Conservation (phyloP, 2,329 filamentous ascomycete genomes). For the Arthroderma uncinatum region DNA sequence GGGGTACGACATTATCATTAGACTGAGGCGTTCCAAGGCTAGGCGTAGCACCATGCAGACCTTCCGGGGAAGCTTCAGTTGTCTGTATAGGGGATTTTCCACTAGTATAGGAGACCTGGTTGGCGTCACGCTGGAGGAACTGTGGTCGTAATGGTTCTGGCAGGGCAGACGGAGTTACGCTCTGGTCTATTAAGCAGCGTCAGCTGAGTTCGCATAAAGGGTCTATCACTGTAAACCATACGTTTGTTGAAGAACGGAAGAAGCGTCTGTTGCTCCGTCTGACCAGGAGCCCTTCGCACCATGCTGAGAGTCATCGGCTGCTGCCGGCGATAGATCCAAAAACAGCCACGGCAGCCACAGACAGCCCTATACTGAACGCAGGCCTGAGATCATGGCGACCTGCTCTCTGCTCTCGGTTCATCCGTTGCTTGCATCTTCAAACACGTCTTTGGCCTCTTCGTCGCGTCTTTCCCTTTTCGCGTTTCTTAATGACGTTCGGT, state of each 20-base stretch:
- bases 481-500: background rate
- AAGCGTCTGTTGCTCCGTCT: conserved; percentile 28
- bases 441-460: no score
- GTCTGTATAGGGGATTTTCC: background rate
- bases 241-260: conserved; percentile 35
- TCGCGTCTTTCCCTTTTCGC: background rate
- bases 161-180: background rate
- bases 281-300: conserved; percentile 25
- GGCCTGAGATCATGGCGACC: background rate
- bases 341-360: background rate
- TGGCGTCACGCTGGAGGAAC: background rate
- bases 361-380: background rate
- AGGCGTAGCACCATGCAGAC: background rate
- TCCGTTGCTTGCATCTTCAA: background rate
- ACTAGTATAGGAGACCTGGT: background rate
- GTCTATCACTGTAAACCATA: conserved; percentile 14
- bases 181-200: background rate
- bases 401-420: background rate
- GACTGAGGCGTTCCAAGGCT: background rate
- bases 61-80: background rate
- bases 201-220: background rate
- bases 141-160: background rate
- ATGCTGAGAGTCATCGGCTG: conserved; percentile 4
- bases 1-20: background rate
- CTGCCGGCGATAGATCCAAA: background rate